Percentiles rank a stretch among this genome's conserved stretches.
Evolutionary conservation across 257 asterid species (phyloP).

Genomic region (Fraxinus excelsior): DNA sequence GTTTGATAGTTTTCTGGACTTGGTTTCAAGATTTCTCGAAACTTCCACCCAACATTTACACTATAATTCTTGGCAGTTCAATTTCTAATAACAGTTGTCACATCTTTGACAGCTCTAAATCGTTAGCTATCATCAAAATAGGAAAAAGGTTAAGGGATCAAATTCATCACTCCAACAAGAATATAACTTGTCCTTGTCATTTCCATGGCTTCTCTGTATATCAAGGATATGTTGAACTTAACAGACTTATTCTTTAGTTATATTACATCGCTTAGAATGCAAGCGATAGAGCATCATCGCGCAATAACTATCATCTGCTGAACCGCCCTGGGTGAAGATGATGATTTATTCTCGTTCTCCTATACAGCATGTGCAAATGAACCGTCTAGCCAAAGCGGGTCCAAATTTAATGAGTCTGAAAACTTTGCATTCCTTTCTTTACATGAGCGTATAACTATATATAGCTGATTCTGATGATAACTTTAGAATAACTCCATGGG

Average conservation of each 20-base stretch:
- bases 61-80: too few species aligned
- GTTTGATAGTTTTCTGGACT: too few species aligned
- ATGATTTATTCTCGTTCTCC: background rate
- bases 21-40: too few species aligned
- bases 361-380: background rate
- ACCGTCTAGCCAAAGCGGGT: background rate
- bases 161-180: background rate
- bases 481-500: conserved; percentile 73
- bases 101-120: background rate
- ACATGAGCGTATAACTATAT: background rate
- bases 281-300: background rate
- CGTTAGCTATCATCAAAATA: background rate
- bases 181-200: background rate
- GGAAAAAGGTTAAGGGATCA: background rate
- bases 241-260: background rate
- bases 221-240: background rate
- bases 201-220: background rate
- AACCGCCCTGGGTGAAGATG: background rate
- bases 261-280: background rate
- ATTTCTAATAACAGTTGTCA: too few species aligned
- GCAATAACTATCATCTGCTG: background rate
- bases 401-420: background rate
- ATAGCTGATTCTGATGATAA: conserved; percentile 16
- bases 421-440: background rate
- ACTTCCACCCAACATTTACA: too few species aligned